Evolutionary conservation across 139 green algal genomes (phyloP), one percentile per base, ranked within the genome.

Genomic region (Haematococcus lacustris): DNA sequence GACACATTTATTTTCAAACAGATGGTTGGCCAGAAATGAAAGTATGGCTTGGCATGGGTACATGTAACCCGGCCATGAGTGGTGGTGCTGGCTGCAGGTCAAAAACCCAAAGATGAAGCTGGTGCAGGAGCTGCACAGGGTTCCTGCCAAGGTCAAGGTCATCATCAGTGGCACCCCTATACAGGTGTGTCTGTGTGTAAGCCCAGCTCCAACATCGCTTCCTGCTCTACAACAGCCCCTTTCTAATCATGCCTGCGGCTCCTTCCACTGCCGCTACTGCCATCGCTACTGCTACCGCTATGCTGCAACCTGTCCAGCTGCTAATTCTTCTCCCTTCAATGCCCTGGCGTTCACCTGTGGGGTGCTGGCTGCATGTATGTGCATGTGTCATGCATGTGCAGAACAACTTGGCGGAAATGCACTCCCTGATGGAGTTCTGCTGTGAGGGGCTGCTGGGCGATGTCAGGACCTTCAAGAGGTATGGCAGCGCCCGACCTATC

Each of bases 161-260:
- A 87, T 98, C 74, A 89, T 98, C 75, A 88, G 72, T 34, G 91
- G 93, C 38, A 97, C 93, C 2, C 91, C 93, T 63, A 91, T 97
- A 23, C 53, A 64, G 53, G 53, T 64, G 17, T 17, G 43, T 9
- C 43, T n/a, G n/a, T n/a, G n/a, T n/a, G n/a, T n/a, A n/a, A n/a
- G n/a, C n/a, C n/a, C n/a, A n/a, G n/a, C n/a, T n/a, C n/a, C n/a
- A n/a, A n/a, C n/a, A n/a, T n/a, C n/a, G n/a, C n/a, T n/a, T n/a
- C n/a, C n/a, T n/a, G n/a, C n/a, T n/a, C n/a, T n/a, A n/a, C n/a
- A n/a, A n/a, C n/a, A n/a, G n/a, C n/a, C n/a, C n/a, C n/a, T n/a
- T n/a, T n/a, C n/a, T n/a, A n/a, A n/a, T n/a, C n/a, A n/a, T n/a
- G n/a, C n/a, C n/a, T n/a, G n/a, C n/a, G n/a, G n/a, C n/a, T n/a